Evolutionary conservation across 371 early-diverging fungal genomes (phyloP).

Genomic region (Basidiobolus meristosporus): DNA sequence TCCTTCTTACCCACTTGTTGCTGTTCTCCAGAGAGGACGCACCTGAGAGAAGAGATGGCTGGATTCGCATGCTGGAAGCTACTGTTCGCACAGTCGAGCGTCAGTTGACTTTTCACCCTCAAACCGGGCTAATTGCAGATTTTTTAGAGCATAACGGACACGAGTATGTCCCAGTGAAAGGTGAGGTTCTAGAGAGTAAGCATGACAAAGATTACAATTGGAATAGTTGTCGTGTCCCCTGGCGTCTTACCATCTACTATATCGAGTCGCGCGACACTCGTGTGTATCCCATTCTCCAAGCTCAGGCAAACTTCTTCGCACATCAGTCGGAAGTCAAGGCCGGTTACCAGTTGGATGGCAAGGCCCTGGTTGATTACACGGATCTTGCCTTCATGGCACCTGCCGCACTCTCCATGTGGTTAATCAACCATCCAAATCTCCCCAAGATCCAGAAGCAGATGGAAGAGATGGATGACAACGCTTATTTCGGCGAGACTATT

Average conservation of each 20-base stretch:
- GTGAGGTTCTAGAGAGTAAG: not conserved
- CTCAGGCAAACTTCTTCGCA: not conserved
- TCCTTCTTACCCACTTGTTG: slow-evolving; percentile 29
- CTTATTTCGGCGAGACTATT: no score
- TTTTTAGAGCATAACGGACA: slow-evolving; percentile 20
- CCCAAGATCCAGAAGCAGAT: no score
- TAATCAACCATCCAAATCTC: no score
- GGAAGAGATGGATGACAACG: no score
- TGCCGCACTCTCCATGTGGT: no score
- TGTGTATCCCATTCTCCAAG: not conserved
- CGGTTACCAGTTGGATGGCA: not conserved
- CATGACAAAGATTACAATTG: slow-evolving; percentile 8
- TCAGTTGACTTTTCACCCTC: slow-evolving; percentile 20
- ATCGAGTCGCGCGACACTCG: not conserved
- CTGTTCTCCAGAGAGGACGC: slow-evolving; percentile 33
- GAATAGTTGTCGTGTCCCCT: slow-evolving; percentile 16
- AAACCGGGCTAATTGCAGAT: slow-evolving; percentile 35
- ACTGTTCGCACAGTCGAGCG: slow-evolving; percentile 17
- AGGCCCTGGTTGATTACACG: not conserved
- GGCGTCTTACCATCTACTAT: not conserved
- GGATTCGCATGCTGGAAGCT: slow-evolving; percentile 25
- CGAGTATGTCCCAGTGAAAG: not conserved
- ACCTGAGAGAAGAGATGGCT: slow-evolving; percentile 20
- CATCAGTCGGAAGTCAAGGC: not conserved
- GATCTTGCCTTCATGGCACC: not conserved